Evolutionary conservation across 83 land plant species (phyloP), one percentile per base, ranked within the genome.

Genomic region (Picea engelmannii): DNA sequence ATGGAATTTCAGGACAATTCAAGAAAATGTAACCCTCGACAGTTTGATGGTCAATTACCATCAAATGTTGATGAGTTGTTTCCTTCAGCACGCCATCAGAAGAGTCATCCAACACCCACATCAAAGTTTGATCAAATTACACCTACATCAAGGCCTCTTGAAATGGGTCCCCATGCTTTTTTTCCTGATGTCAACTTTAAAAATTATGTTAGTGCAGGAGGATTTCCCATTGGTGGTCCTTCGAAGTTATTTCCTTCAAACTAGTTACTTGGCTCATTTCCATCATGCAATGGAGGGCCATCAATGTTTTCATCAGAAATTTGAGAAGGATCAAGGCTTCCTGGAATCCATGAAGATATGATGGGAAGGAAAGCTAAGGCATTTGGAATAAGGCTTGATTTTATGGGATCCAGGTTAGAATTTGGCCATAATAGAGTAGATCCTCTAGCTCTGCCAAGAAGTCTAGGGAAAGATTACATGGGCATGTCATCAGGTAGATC

Each of bases 391-490:
- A 31, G 35, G 35, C 2, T 0, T 31, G 35, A 31, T 31, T 31
- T 1, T 31, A 31, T 31, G 35, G 35, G 35, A 31, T 31, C 35
- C 2, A 1, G 35, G 35, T 31, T 31, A 2, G 64, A 79, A 76
- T 85, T 79, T 86, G 88, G 81, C 25, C 84, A 80, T 3, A 86
- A 23, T 73, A 83, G 78, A 69, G 52, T 83, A 65, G 88, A 84
- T 84, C 62, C 81, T 18, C 76, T 90, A 13, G 64, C 52, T 83
- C 81, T 83, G 4, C 59, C 52, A 47, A 70, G 88, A 81, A 92
- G 89, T 82, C 91, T 91, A n/a, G 83, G 71, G 66, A 86, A 87
- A 74, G 90, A 89, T 66, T 82, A 16, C 38, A 31, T 55, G 27
- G 55, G 63, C 16, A 4, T 64, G 58, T 64, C 69, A 23, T 65